Percentiles rank a stretch among this genome's conserved stretches.
Evolutionary conservation across 2,329 filamentous ascomycete species (phyloP).

Genomic region (Seiridium unicorne): DNA sequence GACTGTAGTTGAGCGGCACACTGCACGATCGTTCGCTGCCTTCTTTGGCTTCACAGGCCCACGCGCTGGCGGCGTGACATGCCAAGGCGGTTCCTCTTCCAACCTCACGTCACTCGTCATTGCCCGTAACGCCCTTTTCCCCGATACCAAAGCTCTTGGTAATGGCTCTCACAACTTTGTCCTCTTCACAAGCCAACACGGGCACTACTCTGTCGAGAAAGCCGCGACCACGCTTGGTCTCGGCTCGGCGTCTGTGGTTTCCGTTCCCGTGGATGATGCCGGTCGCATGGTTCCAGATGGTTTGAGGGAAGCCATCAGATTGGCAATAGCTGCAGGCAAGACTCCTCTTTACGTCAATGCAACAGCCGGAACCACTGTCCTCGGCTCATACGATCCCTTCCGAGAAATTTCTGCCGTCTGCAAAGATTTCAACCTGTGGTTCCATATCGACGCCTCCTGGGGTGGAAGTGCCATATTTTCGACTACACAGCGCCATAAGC

Average conservation of each 20-base stretch:
- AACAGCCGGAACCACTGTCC: constrained; percentile 90
- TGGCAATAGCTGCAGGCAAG: constrained; percentile 64
- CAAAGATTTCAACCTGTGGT: constrained; percentile 72
- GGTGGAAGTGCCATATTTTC: constrained; percentile 83
- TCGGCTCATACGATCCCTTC: constrained; percentile 86
- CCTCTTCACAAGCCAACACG: constrained; percentile 84
- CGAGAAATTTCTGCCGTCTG: constrained; percentile 68
- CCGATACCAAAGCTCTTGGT: constrained; percentile 71
- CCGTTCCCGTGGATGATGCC: constrained; percentile 68
- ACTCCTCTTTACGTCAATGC: constrained; percentile 95
- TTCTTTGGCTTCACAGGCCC: constrained; percentile 75
- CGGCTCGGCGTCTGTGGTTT: constrained; percentile 70
- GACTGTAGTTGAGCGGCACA: constrained; percentile 83
- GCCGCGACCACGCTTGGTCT: constrained; percentile 89
- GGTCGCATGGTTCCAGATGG: constrained; percentile 71
- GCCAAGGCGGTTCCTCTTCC: constrained; percentile 67
- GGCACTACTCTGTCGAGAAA: constrained; percentile 94
- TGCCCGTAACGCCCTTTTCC: constrained; percentile 82
- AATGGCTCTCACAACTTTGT: constrained; percentile 67
- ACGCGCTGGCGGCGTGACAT: constrained; percentile 57
- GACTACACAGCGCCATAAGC: constrained; percentile 56
- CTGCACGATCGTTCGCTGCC: constrained; percentile 67
- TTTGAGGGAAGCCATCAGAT: constrained; percentile 61
- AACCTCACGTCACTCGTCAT: constrained; percentile 71
- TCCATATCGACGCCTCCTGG: constrained; percentile 93